Conservation (phyloP, 208 protist species). For the Trypanosoma cruzi region DNA sequence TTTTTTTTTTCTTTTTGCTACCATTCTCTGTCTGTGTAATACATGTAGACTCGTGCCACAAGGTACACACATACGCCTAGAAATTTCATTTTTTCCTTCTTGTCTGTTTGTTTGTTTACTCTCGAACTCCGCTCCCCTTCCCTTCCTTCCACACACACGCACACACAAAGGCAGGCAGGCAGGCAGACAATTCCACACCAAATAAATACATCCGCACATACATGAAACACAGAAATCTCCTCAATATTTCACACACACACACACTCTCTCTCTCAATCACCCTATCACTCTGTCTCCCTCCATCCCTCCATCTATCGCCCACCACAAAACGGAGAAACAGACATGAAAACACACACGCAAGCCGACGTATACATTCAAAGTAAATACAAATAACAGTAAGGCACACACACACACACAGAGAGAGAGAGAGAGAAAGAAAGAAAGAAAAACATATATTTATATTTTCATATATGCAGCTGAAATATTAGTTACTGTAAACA, state of each 20-base stretch:
- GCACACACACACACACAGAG: not conserved
- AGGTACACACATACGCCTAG: not conserved
- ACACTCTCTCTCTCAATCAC: not conserved
- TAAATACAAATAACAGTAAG: too few species aligned
- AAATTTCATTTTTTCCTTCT: slow-evolving; percentile 3
- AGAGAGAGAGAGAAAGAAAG: not conserved
- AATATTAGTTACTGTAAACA: not conserved
- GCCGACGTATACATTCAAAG: too few species aligned
- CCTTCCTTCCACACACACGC: not conserved
- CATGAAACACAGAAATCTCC: too few species aligned
- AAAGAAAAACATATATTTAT: not conserved
- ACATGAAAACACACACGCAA: too few species aligned
- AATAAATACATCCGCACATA: too few species aligned
- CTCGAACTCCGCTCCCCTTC: too few species aligned
- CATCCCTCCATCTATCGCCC: too few species aligned
- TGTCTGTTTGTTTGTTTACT: too few species aligned
- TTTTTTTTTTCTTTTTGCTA: slow-evolving; percentile 1
- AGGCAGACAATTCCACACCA: too few species aligned
- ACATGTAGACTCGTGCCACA: not conserved
- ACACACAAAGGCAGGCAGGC: too few species aligned
- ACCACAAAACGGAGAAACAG: too few species aligned
- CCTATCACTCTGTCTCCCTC: not conserved
- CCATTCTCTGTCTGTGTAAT: not conserved
- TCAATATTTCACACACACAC: too few species aligned
- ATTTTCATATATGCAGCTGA: not conserved